phyloP scores from a whole-genome alignment of 805 yeast genomes.

The Yarrowia yakushimensis region DNA sequence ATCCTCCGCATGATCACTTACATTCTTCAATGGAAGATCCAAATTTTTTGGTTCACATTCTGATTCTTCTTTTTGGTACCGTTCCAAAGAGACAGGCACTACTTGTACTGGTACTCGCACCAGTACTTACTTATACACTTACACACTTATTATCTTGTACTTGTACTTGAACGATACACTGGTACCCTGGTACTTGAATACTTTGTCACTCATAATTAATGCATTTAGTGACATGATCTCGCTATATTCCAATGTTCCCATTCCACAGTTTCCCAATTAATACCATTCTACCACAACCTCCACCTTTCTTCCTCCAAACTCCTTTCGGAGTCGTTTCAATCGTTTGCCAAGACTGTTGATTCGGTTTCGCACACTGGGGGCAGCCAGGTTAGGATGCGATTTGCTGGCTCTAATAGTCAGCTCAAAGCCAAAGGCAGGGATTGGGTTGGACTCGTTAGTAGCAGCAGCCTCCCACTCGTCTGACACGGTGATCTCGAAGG shows the following conservation, averaged over 20 bases:
- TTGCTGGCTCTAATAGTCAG: constrained; percentile 31
- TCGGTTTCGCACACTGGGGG: constrained; percentile 44
- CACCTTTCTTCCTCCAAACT: constrained; percentile 31
- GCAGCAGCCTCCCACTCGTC: constrained; percentile 26
- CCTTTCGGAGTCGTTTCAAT: constrained; percentile 50
- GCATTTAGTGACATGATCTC: not conserved
- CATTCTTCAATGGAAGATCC: too few species aligned
- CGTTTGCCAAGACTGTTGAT: constrained; percentile 58
- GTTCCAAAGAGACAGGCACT: too few species aligned
- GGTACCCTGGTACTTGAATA: too few species aligned
- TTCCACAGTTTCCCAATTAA: not conserved
- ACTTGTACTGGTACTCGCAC: too few species aligned
- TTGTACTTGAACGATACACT: too few species aligned
- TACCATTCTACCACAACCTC: constrained; percentile 28
- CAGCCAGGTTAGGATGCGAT: constrained; percentile 30
- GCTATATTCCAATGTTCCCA: constrained; percentile 7
- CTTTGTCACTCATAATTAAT: not conserved
- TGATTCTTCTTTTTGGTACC: too few species aligned
- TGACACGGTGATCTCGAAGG: constrained; percentile 29
- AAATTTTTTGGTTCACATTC: too few species aligned
- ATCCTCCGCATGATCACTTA: constrained; percentile 17
- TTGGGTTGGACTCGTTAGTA: not conserved
- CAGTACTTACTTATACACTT: too few species aligned
- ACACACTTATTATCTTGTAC: too few species aligned
- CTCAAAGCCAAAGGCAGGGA: constrained; percentile 29